Evolutionary conservation across 352 stramenopile genomes (phyloP).

Genomic region (Elongisporangium prolatum): DNA sequence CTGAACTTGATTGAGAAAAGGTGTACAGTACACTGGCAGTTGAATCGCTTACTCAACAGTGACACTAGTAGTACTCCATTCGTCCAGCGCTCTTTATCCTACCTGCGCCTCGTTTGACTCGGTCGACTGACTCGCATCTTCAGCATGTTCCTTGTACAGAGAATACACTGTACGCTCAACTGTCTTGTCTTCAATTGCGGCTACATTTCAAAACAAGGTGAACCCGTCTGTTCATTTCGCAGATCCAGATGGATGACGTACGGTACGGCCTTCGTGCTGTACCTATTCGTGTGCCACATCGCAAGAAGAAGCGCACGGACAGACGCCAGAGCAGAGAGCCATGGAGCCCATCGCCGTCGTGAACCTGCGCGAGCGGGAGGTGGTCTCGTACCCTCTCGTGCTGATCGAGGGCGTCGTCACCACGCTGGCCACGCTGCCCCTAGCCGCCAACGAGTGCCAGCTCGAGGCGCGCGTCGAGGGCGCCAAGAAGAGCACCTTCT

Average conservation of each 20-base stretch:
- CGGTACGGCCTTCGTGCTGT: background rate
- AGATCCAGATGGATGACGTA: background rate
- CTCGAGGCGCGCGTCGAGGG: slow-evolving; percentile 36
- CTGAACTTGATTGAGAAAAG: no score
- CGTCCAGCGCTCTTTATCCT: no score
- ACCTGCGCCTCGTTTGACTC: background rate
- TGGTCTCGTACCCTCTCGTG: slow-evolving; percentile 48
- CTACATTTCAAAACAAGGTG: background rate
- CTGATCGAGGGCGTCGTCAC: slow-evolving; percentile 41
- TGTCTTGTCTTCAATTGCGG: background rate
- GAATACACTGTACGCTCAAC: background rate
- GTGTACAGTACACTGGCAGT: no score
- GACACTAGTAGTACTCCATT: background rate
- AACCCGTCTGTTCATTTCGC: background rate
- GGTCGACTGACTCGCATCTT: background rate
- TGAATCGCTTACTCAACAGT: background rate
- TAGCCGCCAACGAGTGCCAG: slow-evolving; percentile 17
- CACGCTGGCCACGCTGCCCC: slow-evolving; percentile 2
- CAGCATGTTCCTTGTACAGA: background rate
- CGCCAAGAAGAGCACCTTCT: slow-evolving; percentile 19
- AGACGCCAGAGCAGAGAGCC: background rate
- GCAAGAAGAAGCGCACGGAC: background rate
- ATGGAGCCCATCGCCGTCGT: slow-evolving; percentile 69
- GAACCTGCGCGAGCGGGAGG: slow-evolving; percentile 81
- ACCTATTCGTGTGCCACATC: background rate